Base-by-base conservation (phyloP, 2,329 filamentous ascomycete genomes). In the Metarhizium robertsii region DNA sequence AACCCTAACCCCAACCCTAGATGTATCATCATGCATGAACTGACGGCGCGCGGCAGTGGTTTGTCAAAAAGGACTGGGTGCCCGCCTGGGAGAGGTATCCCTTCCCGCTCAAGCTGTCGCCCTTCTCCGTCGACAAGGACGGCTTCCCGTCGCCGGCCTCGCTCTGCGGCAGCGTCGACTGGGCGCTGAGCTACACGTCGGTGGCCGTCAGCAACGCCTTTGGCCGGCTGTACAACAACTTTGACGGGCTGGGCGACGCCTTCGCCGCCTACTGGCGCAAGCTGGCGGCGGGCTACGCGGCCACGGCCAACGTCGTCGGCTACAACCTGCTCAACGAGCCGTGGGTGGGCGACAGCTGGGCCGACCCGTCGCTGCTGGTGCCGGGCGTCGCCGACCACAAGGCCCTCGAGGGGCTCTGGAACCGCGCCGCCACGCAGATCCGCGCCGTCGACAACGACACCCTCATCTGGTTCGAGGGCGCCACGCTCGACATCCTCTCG, bases 301-400 rank as follows among this genome's bases (percentile, higher is more conserved):
- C 52, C 2, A 51, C 58, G 11, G 16, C 45, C 36, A 61, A 61
- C 48, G 34, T 61, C 2, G 58, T 59, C 14, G 59, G 59, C 5
- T 61, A 59, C 43, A 61, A 61, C 34, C 52, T 61, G 48, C 32
- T 61, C 32, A 61, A 61, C 30, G 59, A 61, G 47, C 59, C 59
- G 1, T 61, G 59, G 59, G 58, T 57, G 5, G 59, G 59, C 52
- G 58, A 61, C 34, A 56, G 46, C 2, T 61, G 54, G 53, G 55
- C 54, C 20, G 55, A 59, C 34, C 59, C 59, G 16, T 53, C 53
- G 36, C 43, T 61, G 4, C 53, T 61, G 3, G 42, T 57, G 4
- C 59, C 59, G 1, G 59, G 59, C 4, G 50, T 59, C 18, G 59
- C 58, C 14, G 59, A 61, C 50, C 55, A 48, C 42, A 56, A 55